A percentile compares a stretch with the other conserved stretches of the same genome.
phyloP scores from a whole-genome alignment of 2,329 filamentous ascomycete species.

The Dothistroma septosporum region DNA sequence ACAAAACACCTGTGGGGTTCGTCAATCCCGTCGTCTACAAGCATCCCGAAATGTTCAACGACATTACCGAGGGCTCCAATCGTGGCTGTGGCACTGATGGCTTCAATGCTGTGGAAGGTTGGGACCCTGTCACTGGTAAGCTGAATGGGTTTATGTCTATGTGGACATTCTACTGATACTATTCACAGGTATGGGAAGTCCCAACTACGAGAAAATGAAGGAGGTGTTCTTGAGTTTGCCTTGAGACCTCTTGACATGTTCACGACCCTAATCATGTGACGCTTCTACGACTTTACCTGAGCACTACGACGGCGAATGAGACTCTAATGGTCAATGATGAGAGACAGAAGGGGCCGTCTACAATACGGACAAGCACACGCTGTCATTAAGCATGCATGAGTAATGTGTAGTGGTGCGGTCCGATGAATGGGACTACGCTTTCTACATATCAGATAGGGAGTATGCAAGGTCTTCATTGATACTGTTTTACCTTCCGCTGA shows the following conservation, averaged over 20 bases:
- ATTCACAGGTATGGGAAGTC: conserved; percentile 25
- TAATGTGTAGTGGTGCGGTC: background rate
- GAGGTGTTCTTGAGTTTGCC: conserved; percentile 26
- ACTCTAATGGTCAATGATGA: background rate
- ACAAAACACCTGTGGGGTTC: conserved; percentile 39
- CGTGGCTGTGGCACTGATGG: conserved; percentile 34
- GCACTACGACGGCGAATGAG: background rate
- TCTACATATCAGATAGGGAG: too few species aligned
- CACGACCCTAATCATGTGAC: background rate
- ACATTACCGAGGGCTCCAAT: conserved; percentile 34
- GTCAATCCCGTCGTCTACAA: conserved; percentile 43
- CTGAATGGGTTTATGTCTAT: background rate
- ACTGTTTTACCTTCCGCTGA: too few species aligned
- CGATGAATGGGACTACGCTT: too few species aligned
- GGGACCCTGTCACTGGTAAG: conserved; percentile 30
- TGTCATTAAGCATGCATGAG: background rate
- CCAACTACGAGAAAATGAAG: conserved; percentile 28
- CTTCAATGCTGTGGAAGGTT: conserved; percentile 29
- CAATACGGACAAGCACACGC: background rate
- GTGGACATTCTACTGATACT: background rate
- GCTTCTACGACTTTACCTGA: background rate
- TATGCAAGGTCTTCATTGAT: too few species aligned
- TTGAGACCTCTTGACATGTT: conserved; percentile 9
- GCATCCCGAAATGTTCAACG: conserved; percentile 37
- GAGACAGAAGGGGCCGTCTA: background rate